Evolutionary conservation across 805 yeast genomes (phyloP).

Genomic region (Nakazawaea sp.): DNA sequence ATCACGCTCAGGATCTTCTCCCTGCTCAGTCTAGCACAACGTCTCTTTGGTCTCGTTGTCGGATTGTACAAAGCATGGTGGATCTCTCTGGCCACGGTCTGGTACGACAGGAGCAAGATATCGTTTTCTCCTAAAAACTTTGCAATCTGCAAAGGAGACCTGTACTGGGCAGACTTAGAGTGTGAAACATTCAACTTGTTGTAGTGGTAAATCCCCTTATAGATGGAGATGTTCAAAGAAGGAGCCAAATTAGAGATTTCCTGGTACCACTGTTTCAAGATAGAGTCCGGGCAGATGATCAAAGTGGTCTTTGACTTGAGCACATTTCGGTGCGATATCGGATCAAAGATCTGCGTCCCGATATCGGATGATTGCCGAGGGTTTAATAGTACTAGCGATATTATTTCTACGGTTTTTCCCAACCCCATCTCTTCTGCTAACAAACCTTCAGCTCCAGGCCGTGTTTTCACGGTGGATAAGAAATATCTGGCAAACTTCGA

Average conservation of each 20-base stretch:
- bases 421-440: slow-evolving; percentile 96
- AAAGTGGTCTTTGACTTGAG: slow-evolving; percentile 62
- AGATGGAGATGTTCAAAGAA: slow-evolving; percentile 50
- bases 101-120: slow-evolving; percentile 74
- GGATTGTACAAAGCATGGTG: slow-evolving; percentile 75
- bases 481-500: slow-evolving; percentile 22
- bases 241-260: slow-evolving; percentile 63
- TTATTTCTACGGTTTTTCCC: slow-evolving; percentile 87
- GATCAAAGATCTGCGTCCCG: slow-evolving; percentile 23
- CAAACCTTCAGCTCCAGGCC: slow-evolving; percentile 46
- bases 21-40: slow-evolving; percentile 20
- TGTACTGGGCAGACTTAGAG: slow-evolving; percentile 22
- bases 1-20: slow-evolving; percentile 15
- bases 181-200: slow-evolving; percentile 14
- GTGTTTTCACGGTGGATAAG: slow-evolving; percentile 12
- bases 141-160: slow-evolving; percentile 33
- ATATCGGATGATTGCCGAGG: slow-evolving; percentile 28
- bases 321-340: slow-evolving; percentile 36
- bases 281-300: slow-evolving; percentile 81
- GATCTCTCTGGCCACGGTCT: slow-evolving; percentile 63
- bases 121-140: slow-evolving; percentile 57
- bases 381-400: slow-evolving; percentile 58
- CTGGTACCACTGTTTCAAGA: slow-evolving; percentile 77
- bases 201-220: slow-evolving; percentile 44
- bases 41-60: slow-evolving; percentile 38